These are phyloP conservation scores for Davidsoniella virescens DNA, from an alignment of 2,329 filamentous ascomycete species.

Conservation along the genomic window DNA sequence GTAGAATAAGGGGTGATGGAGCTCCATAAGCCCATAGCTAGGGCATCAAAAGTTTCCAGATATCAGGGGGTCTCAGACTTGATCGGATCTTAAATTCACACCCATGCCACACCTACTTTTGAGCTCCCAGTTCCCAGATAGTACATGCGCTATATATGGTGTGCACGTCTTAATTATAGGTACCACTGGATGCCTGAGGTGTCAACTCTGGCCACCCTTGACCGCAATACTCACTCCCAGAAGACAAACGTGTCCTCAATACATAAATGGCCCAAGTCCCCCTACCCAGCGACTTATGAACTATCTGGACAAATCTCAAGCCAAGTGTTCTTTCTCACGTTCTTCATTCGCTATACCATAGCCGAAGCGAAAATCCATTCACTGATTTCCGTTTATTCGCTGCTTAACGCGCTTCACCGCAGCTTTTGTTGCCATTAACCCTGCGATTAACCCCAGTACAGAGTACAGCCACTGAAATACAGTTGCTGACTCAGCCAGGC, in stretches of 20 bases:
- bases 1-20: slow-evolving; percentile 7
- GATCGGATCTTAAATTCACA: neutral
- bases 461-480: neutral
- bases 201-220: neutral
- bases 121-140: neutral
- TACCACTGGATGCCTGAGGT: slow-evolving; percentile 12
- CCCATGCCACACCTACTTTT: slow-evolving; percentile 2
- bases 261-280: slow-evolving; percentile 12
- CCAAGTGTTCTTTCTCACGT: slow-evolving; percentile 11
- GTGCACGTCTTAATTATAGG: neutral
- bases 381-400: neutral
- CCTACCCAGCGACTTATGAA: neutral
- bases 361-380: neutral
- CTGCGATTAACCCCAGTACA: slow-evolving; percentile 6
- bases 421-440: neutral
- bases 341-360: neutral
- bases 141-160: slow-evolving; percentile 7
- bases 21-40: neutral
- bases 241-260: slow-evolving; percentile 14
- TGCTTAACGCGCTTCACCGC: neutral
- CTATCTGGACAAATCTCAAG: slow-evolving; percentile 8
- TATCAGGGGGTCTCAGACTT: slow-evolving; percentile 6
- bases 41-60: neutral
- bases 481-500: slow-evolving; percentile 9
- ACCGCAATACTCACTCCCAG: slow-evolving; percentile 1